These are phyloP conservation scores for Dichotomopilus funicola DNA, from an alignment of 2,329 filamentous ascomycete genomes.

Conservation along the genomic window DNA sequence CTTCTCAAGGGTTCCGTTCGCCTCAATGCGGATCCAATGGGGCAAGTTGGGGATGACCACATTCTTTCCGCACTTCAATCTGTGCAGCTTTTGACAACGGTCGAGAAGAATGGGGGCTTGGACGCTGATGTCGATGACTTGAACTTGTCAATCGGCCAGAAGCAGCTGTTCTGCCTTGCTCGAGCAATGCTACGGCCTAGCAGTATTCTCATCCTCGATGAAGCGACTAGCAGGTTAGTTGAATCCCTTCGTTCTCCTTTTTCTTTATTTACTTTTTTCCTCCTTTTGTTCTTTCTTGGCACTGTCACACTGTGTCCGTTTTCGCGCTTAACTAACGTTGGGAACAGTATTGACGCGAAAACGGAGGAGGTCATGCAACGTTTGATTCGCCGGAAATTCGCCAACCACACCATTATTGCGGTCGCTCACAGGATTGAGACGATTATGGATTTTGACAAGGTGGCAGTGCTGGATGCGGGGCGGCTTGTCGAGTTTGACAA, in stretches of 20 bases:
- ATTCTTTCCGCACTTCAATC: constrained; percentile 19
- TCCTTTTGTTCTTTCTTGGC: not conserved
- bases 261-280: not conserved
- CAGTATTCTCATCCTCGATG: constrained; percentile 41
- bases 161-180: constrained; percentile 45
- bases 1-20: constrained; percentile 41
- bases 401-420: constrained; percentile 45
- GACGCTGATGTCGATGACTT: constrained; percentile 30
- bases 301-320: not conserved
- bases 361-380: constrained; percentile 51
- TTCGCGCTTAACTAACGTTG: not conserved
- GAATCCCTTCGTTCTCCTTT: not conserved
- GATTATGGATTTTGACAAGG: constrained; percentile 43
- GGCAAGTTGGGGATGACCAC: constrained; percentile 30
- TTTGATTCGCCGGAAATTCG: constrained; percentile 47
- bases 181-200: constrained; percentile 37
- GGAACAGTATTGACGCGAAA: constrained; percentile 44
- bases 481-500: constrained; percentile 29
- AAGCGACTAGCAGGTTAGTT: constrained; percentile 33
- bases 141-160: constrained; percentile 38
- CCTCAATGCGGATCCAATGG: constrained; percentile 42
- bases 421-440: constrained; percentile 35
- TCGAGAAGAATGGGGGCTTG: constrained; percentile 35
- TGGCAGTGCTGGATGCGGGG: constrained; percentile 40
- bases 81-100: constrained; percentile 21